Base-by-base conservation (phyloP, 306 rosid species). In the Quercus agrifolia region DNA sequence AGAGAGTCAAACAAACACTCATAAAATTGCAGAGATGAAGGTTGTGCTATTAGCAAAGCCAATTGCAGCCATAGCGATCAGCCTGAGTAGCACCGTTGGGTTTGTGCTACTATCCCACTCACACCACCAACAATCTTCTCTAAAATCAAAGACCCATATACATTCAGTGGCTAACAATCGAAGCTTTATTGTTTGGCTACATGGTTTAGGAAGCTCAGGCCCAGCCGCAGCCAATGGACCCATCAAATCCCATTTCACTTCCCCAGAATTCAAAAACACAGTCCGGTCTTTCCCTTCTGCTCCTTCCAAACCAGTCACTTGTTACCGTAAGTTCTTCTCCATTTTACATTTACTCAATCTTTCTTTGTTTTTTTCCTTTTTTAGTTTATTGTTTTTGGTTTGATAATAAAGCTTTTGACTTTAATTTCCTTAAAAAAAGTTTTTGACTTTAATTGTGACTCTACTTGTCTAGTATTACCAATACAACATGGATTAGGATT, bases 171-270 rank as follows among this genome's bases (percentile, higher is more conserved):
- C 91, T 80, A 33, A 33, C 38, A 33, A 33, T 33, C 89, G 93
- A 54, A 91, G 90, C 88, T 94, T 94, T 78, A 38, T 92, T 78
- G 83, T 92, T 14, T 94, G 97, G 97, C 92, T 90, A 70, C 97
- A 94, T 74, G 99, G 97, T 41, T 58, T 87, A 33, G 97, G 97
- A 21, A 95, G 92, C 79, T 94, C 97, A 2, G 99, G 97, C 76
- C 95, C 97, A 9, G 91, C 97, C 73, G 92, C 97, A 9, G 91
- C 97, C 73, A 94, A 94, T 79, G 93, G 91, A 83, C 97, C 95
- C 79, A 88, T 91, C 78, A 92, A 82, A 82, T 79, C 83, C 46
- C 76, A 90, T 28, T 94, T 94, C 95, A 86, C 92, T 75, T 92
- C 99, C 56, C 87, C 95, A 25, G 63, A 84, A 81, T 92, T 94